Conservation (phyloP, 2,329 filamentous ascomycete species). For the Lojkania enalia region DNA sequence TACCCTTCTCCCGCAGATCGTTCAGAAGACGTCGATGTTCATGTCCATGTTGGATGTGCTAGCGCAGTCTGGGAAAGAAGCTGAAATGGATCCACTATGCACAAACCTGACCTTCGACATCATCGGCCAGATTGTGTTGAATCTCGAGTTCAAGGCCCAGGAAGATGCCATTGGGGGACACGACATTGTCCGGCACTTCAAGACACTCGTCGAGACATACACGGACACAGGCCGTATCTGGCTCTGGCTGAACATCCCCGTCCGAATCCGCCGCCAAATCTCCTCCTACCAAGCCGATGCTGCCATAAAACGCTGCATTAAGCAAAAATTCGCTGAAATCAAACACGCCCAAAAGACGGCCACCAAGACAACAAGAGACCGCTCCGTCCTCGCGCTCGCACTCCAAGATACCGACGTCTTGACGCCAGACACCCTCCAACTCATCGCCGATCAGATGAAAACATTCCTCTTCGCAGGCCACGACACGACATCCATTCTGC, state of each 20-base stretch:
- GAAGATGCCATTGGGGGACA: constrained; percentile 21
- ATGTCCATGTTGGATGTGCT: constrained; percentile 33
- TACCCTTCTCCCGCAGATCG: constrained; percentile 37
- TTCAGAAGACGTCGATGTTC: constrained; percentile 42
- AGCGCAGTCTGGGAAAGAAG: constrained; percentile 25
- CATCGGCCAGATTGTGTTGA: constrained; percentile 37
- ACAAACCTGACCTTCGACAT: constrained; percentile 42
- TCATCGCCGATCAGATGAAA: constrained; percentile 46
- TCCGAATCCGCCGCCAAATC: constrained; percentile 21
- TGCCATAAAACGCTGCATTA: constrained; percentile 32
- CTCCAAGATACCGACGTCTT: constrained; percentile 35
- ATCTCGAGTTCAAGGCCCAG: constrained; percentile 35
- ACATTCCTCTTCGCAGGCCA: constrained; percentile 54
- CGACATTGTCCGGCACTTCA: constrained; percentile 32
- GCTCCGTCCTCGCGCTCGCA: constrained; percentile 41
- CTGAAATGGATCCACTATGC: constrained; percentile 36
- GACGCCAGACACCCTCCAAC: constrained; percentile 41
- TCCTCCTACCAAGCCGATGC: constrained; percentile 27
- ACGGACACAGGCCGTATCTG: constrained; percentile 25
- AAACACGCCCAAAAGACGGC: constrained; percentile 20
- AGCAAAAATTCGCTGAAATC: constrained; percentile 29
- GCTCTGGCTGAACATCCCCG: constrained; percentile 26
- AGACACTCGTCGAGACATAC: constrained; percentile 24
- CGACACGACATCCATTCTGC: constrained; percentile 48
- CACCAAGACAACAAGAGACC: constrained; percentile 25